These are phyloP conservation scores for Cantharellus cinnabarinus DNA, from an alignment of 768 basidiomycete species.

Conservation along the genomic window DNA sequence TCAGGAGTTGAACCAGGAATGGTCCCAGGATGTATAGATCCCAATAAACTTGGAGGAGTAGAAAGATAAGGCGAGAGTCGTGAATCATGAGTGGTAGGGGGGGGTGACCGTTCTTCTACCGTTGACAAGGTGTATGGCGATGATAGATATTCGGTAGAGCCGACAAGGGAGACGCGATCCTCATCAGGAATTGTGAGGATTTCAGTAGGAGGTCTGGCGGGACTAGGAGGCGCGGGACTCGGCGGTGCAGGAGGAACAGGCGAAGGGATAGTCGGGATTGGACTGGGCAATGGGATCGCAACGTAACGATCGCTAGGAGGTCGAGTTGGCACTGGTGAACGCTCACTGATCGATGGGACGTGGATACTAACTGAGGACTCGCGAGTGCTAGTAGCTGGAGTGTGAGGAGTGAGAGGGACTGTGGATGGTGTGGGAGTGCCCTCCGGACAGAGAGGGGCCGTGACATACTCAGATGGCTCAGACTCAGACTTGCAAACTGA, in stretches of 20 bases:
- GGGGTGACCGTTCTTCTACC: background rate
- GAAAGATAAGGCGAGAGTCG: background rate
- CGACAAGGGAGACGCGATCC: background rate
- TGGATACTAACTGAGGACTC: too few relatives aligned
- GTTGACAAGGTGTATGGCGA: background rate
- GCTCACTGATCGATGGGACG: background rate
- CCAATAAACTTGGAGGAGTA: background rate
- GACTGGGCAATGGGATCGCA: background rate
- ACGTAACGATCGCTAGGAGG: background rate
- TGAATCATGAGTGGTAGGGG: background rate
- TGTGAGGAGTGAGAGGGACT: too few relatives aligned
- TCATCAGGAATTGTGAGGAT: background rate
- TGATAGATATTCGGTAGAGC: background rate
- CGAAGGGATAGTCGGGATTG: background rate
- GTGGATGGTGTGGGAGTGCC: background rate
- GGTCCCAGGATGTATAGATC: background rate
- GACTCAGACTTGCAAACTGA: conserved; percentile 18
- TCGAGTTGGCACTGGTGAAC: background rate
- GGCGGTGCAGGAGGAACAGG: background rate
- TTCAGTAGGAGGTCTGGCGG: background rate
- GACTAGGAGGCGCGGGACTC: background rate
- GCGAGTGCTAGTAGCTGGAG: too few relatives aligned
- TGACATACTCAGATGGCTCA: conserved; percentile 26
- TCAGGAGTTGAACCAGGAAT: background rate
- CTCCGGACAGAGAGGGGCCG: conserved; percentile 16